Base-by-base conservation (phyloP, 768 basidiomycete species). In the Boletus rex-veris region DNA sequence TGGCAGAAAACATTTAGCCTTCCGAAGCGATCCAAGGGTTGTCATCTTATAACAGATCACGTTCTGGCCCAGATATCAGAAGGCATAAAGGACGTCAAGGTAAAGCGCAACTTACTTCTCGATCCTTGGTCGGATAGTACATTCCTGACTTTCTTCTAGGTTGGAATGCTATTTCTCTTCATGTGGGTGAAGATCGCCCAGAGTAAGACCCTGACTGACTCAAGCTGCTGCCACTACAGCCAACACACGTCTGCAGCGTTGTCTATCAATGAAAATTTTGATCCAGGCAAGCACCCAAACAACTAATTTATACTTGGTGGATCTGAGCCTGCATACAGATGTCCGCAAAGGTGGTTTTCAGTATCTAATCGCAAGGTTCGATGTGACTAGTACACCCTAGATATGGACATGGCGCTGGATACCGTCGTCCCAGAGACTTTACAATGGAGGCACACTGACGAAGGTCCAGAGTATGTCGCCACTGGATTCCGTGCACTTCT, bases 331-430 rank as follows among this genome's bases (percentile, higher is more conserved):
- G 50, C 43, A 49, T 14, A 26, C 21, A 77, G 76, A 77, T 65
- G 76, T 78, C 48, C 72, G 80, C 41, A 68, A 66, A 73, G 79
- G 75, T 76, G 54, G 38, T 54, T 55, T 46, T 50, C 43, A n/a
- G n/a, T 39, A n/a, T 45, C 42, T 48, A 48, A 28, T 46, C 28
- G 6, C 24, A 38, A 50, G n/a, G 24, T 31, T 36, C 42, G 48
- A 15, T 40, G 69, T 61, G 70, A 75, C 42, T 65, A 10, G 7
- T 36, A 73, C 24, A 36, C 39, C 26, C 54, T 55, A 90, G 94
- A 97, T 66, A 95, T 97, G 93, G 85, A 91, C 63, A 96, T 95
- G 91, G 90, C 91, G 5, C 74, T 97, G 18, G 94, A 97, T 71
- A 79, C 73, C 30, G 84, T 97, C 54, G 92, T 98, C 1, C 94